Percentiles rank a stretch among this genome's conserved stretches.
phyloP scores from a whole-genome alignment of 2,329 filamentous ascomycete species.

The Sarocladium kiliense region DNA sequence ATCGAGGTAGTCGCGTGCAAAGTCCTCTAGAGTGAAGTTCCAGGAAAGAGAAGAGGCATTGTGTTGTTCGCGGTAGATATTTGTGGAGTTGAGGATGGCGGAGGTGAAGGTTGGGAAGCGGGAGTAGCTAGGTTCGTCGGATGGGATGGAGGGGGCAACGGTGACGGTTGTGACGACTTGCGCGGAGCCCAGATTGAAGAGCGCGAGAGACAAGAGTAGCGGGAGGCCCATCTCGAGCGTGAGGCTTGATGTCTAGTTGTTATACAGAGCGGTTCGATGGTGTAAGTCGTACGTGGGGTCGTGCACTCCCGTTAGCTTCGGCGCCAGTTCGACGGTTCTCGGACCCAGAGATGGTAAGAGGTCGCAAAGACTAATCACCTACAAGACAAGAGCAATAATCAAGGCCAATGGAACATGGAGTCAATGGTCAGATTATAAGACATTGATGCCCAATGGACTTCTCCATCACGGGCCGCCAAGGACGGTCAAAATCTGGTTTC shows the following conservation, averaged over 20 bases:
- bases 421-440: not conserved
- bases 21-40: constrained; percentile 59
- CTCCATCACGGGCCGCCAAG: not conserved
- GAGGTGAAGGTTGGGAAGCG: constrained; percentile 34
- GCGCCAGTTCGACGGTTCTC: too few species aligned
- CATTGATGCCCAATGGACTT: not conserved
- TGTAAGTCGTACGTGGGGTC: not conserved
- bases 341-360: not conserved
- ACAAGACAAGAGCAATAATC: not conserved
- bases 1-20: constrained; percentile 45
- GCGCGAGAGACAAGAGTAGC: not conserved
- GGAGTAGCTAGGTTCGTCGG: constrained; percentile 27
- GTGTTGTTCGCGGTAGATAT: constrained; percentile 59
- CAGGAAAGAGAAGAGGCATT: constrained; percentile 54
- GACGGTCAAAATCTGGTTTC: constrained; percentile 7
- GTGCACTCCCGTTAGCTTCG: not conserved
- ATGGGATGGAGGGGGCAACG: constrained; percentile 25
- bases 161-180: constrained; percentile 25
- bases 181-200: not conserved
- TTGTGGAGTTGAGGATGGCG: constrained; percentile 61
- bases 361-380: not conserved
- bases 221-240: not conserved
- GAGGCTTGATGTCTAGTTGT: not conserved
- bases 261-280: not conserved
- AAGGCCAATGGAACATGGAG: not conserved